These are phyloP conservation scores for Blastocystis sp. DNA, from an alignment of 352 stramenopile genomes.

Conservation along the genomic window DNA sequence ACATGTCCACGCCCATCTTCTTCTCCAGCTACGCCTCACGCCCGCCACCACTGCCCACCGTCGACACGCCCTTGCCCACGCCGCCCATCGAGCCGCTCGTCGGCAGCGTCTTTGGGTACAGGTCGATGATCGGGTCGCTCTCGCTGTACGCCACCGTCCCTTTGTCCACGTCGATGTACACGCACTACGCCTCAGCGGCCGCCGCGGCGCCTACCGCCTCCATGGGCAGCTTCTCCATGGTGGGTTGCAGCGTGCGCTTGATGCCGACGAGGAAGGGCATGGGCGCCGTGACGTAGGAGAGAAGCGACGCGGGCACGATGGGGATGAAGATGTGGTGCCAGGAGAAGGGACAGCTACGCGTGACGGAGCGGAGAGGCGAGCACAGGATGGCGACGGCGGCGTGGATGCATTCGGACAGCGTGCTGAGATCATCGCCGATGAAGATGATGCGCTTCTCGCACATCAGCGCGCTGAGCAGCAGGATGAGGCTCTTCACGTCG, in stretches of 20 bases:
- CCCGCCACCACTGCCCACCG: not conserved
- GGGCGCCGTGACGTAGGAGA: conserved; percentile 63
- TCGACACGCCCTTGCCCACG: conserved; percentile 64
- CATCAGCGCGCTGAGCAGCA: conserved; percentile 53
- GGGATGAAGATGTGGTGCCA: conserved; percentile 70
- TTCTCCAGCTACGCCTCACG: conserved; percentile 62
- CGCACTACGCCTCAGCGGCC: conserved; percentile 9
- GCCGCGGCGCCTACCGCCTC: not conserved
- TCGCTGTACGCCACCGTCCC: conserved; percentile 52
- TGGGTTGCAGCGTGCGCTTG: conserved; percentile 43
- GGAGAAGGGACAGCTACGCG: conserved; percentile 57
- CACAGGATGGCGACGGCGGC: conserved; percentile 66
- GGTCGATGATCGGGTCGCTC: conserved; percentile 66
- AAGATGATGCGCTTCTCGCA: conserved; percentile 70
- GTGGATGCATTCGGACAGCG: conserved; percentile 65
- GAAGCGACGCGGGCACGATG: conserved; percentile 57
- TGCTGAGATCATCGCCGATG: conserved; percentile 60
- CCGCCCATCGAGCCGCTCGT: conserved; percentile 50
- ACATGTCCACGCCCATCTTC: conserved; percentile 70
- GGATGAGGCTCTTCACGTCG: conserved; percentile 66
- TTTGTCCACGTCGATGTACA: conserved; percentile 68
- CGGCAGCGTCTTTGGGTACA: conserved; percentile 58
- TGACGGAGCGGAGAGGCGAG: not conserved
- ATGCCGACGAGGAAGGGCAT: conserved; percentile 69
- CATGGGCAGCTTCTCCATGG: conserved; percentile 60